These are phyloP conservation scores for Sporisorium graminicola DNA, from an alignment of 1,284 basidiomycete genomes.

Conservation along the genomic window DNA sequence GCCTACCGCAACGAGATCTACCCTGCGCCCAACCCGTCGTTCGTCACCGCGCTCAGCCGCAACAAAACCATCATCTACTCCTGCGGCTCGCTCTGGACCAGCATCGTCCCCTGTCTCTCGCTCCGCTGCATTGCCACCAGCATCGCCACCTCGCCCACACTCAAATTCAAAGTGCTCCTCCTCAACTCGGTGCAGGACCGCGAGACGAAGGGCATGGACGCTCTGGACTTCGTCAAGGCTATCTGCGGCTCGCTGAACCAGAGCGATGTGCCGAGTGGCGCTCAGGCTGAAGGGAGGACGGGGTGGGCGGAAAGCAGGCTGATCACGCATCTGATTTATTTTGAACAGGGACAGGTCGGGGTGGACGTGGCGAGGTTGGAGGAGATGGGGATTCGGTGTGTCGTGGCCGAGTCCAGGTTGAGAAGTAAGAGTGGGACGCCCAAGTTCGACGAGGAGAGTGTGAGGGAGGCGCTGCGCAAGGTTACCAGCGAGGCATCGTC, in stretches of 20 bases:
- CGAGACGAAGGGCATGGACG: constrained; percentile 87
- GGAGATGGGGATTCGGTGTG: constrained; percentile 22
- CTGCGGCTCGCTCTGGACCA: constrained; percentile 89
- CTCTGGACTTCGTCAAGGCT: constrained; percentile 84
- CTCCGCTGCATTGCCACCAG: constrained; percentile 83
- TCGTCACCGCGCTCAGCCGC: constrained; percentile 77
- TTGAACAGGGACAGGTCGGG: constrained; percentile 25
- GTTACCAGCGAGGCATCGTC: constrained; percentile 1
- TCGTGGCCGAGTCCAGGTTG: constrained; percentile 9
- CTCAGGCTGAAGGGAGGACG: constrained; percentile 8
- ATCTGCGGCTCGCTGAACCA: constrained; percentile 80
- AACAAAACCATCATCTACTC: constrained; percentile 86
- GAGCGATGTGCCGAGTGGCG: constrained; percentile 10
- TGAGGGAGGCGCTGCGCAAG: constrained; percentile 15
- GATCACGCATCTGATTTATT: constrained; percentile 79
- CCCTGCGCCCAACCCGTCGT: constrained; percentile 86
- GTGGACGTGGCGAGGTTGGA: constrained; percentile 17
- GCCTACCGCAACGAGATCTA: constrained; percentile 78
- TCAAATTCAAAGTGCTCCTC: constrained; percentile 86
- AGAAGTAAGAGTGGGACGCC: constrained; percentile 23
- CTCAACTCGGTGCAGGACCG: constrained; percentile 89
- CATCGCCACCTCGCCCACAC: constrained; percentile 80
- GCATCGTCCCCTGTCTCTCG: constrained; percentile 88
- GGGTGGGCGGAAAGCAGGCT: constrained; percentile 64
- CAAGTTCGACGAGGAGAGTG: constrained; percentile 43